Percentiles rank a stretch among this genome's conserved stretches.
Evolutionary conservation across 2,329 filamentous ascomycete genomes (phyloP).

Genomic region (Penicillium sp.): DNA sequence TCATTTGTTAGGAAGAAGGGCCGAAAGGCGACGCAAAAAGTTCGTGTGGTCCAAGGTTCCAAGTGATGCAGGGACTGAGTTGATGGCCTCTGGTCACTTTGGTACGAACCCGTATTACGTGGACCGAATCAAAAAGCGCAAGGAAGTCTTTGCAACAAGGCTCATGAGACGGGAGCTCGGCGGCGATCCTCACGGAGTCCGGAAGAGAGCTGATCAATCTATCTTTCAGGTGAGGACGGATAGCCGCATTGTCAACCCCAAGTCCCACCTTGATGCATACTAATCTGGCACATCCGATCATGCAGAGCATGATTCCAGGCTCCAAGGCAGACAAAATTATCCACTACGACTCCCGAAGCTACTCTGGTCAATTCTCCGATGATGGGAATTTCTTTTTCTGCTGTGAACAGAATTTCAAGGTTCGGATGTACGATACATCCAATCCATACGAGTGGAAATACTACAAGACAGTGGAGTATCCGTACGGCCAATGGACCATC

Average conservation of each 20-base stretch:
- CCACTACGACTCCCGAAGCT: constrained; percentile 82
- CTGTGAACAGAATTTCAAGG: constrained; percentile 87
- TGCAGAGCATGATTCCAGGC: constrained; percentile 73
- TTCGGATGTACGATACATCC: constrained; percentile 96
- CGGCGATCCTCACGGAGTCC: constrained; percentile 60
- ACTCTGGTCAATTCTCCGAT: constrained; percentile 94
- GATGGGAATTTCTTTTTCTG: constrained; percentile 98
- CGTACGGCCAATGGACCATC: constrained; percentile 90
- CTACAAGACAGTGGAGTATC: constrained; percentile 87
- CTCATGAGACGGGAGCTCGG: constrained; percentile 84
- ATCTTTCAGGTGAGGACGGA: constrained; percentile 64
- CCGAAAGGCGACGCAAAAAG: constrained; percentile 49
- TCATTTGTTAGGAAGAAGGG: constrained; percentile 49
- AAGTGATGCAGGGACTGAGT: constrained; percentile 71
- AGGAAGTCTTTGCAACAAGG: constrained; percentile 64
- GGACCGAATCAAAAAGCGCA: constrained; percentile 58
- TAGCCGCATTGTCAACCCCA: neutral
- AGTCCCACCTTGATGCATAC: neutral
- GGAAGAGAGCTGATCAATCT: constrained; percentile 65
- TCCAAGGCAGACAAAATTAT: constrained; percentile 82
- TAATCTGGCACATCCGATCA: neutral
- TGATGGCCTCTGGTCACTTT: constrained; percentile 84
- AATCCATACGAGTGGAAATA: constrained; percentile 95
- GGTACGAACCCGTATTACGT: constrained; percentile 66
- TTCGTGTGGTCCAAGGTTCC: constrained; percentile 80